These are phyloP conservation scores for Penicillium sp. DNA, from an alignment of 2,329 filamentous ascomycete species.

Conservation along the genomic window DNA sequence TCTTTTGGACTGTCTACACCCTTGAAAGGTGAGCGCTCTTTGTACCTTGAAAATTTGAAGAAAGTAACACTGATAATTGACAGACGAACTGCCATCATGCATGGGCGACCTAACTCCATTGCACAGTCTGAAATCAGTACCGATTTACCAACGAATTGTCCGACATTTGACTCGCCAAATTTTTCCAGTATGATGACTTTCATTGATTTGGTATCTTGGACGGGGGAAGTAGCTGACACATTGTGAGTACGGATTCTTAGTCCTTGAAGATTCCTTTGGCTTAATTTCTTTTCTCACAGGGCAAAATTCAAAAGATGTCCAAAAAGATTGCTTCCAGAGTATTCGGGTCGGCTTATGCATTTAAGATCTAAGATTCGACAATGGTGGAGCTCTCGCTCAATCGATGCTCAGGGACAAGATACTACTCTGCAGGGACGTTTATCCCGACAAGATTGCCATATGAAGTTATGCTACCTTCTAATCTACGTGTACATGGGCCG, in stretches of 20 bases:
- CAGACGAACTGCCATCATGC: conserved; percentile 56
- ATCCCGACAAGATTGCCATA: conserved; percentile 51
- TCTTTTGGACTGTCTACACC: conserved; percentile 59
- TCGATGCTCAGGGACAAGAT: conserved; percentile 37
- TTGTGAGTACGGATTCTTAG: conserved; percentile 30
- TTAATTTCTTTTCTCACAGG: conserved; percentile 26
- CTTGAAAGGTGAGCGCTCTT: conserved; percentile 50
- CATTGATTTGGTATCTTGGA: conserved; percentile 43
- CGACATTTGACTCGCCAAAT: conserved; percentile 42
- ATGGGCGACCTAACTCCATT: conserved; percentile 56
- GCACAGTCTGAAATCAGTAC: conserved; percentile 55
- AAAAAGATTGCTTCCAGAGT: conserved; percentile 35
- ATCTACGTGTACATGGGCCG: conserved; percentile 55
- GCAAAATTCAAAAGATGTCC: conserved; percentile 38
- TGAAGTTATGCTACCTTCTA: conserved; percentile 53
- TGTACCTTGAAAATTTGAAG: background rate
- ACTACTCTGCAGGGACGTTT: conserved; percentile 39
- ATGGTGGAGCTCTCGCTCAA: conserved; percentile 41
- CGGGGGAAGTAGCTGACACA: conserved; percentile 40
- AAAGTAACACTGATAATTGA: background rate
- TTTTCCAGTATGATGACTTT: conserved; percentile 48
- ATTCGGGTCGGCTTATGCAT: conserved; percentile 36
- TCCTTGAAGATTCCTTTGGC: conserved; percentile 1
- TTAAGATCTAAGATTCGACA: conserved; percentile 35
- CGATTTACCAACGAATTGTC: conserved; percentile 49